phyloP scores from a whole-genome alignment of 2,329 filamentous ascomycete species.

The Trichoderma breve region DNA sequence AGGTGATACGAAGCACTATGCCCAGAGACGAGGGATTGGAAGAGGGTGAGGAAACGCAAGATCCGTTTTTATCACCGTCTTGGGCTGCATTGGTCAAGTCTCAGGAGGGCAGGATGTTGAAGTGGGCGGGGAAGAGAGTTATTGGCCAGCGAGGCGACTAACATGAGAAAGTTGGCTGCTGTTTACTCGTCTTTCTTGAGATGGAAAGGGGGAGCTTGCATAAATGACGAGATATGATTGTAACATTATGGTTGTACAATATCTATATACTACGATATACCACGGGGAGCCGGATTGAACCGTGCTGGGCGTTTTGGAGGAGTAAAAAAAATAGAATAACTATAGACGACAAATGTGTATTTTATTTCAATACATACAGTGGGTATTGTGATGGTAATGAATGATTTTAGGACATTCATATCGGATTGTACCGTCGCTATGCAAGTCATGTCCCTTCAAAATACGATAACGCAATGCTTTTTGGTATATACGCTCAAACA shows the following conservation, averaged over 20 bases:
- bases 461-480: background rate
- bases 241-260: background rate
- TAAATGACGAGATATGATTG: background rate
- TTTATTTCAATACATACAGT: background rate
- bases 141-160: background rate
- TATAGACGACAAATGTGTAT: background rate
- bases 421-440: background rate
- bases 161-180: background rate
- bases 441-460: background rate
- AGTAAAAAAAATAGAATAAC: background rate
- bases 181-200: background rate
- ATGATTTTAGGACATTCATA: background rate
- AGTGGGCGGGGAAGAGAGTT: conserved; percentile 6
- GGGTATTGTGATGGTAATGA: background rate
- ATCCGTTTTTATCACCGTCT: conserved; percentile 22
- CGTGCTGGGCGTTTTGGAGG: background rate
- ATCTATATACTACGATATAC: background rate
- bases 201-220: background rate
- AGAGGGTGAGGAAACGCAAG: background rate
- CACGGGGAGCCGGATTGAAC: background rate
- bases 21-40: background rate
- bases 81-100: conserved; percentile 23
- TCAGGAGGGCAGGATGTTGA: conserved; percentile 14
- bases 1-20: conserved; percentile 7
- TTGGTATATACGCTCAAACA: background rate